A percentile compares a stretch with the other conserved stretches of the same genome.
Evolutionary conservation across 2,329 filamentous ascomycete species (phyloP).

Genomic region (Pseudocercospora fijiensis): DNA sequence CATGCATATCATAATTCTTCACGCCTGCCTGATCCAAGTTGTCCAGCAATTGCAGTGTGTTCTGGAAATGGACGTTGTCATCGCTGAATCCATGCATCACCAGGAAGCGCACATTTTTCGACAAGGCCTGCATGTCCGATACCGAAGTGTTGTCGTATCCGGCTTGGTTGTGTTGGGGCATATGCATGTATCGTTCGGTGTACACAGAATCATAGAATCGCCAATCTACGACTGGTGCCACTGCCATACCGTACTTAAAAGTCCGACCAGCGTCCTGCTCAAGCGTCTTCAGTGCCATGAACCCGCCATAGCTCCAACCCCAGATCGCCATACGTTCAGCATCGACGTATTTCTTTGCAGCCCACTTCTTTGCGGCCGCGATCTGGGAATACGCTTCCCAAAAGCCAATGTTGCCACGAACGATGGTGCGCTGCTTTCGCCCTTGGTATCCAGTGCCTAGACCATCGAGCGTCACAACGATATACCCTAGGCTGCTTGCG

Average conservation of each 20-base stretch:
- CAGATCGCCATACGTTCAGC: slow-evolving; percentile 81
- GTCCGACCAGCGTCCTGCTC: slow-evolving; percentile 86
- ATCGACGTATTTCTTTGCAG: slow-evolving; percentile 79
- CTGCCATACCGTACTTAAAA: slow-evolving; percentile 96
- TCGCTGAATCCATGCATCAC: slow-evolving; percentile 96
- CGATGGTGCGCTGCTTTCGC: slow-evolving; percentile 74
- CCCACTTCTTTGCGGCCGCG: slow-evolving; percentile 80
- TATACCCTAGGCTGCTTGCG: slow-evolving; percentile 80
- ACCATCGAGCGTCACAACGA: slow-evolving; percentile 92
- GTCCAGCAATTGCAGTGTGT: slow-evolving; percentile 83
- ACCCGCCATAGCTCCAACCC: slow-evolving; percentile 98
- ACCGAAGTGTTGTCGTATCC: slow-evolving; percentile 79
- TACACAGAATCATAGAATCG: slow-evolving; percentile 90
- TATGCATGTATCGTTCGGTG: slow-evolving; percentile 97
- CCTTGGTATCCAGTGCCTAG: slow-evolving; percentile 90
- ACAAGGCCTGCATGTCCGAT: slow-evolving; percentile 69
- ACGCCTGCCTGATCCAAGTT: slow-evolving; percentile 76
- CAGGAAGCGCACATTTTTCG: slow-evolving; percentile 78
- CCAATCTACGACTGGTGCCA: slow-evolving; percentile 98
- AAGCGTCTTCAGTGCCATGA: slow-evolving; percentile 90
- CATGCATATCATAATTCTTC: slow-evolving; percentile 93
- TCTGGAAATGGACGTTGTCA: slow-evolving; percentile 97
- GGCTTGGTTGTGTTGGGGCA: slow-evolving; percentile 72
- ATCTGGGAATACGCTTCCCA: slow-evolving; percentile 91
- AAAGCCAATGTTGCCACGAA: slow-evolving; percentile 79